These are phyloP conservation scores for Lagerstroemia speciosa DNA, from an alignment of 345 rosid genomes.

Conservation along the genomic window DNA sequence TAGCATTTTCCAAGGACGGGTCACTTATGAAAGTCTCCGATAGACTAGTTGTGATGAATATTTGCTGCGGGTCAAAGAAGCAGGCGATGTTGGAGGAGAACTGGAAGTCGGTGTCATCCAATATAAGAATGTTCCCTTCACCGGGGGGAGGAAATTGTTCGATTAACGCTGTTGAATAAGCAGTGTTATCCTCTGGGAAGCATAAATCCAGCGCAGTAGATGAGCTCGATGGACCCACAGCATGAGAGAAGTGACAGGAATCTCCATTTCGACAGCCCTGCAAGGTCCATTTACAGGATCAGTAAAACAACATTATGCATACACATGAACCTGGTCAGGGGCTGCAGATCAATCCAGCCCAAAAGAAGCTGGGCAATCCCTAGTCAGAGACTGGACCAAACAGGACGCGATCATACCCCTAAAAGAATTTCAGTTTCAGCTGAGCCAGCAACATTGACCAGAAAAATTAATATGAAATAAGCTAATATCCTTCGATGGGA, in stretches of 20 bases:
- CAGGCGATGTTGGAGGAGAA: conserved; percentile 53
- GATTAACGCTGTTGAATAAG: conserved; percentile 33
- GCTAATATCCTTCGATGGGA: not conserved
- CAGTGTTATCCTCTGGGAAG: conserved; percentile 46
- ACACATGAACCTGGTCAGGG: not conserved
- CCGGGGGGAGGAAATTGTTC: conserved; percentile 39
- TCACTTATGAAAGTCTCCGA: conserved; percentile 34
- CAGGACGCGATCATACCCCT: not conserved
- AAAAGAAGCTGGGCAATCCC: not conserved
- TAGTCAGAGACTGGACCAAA: not conserved
- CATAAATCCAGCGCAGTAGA: conserved; percentile 25
- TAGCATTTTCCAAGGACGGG: conserved; percentile 31
- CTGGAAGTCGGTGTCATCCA: conserved; percentile 57
- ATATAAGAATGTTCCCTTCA: conserved; percentile 50
- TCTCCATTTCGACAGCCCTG: conserved; percentile 91
- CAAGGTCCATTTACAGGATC: conserved; percentile 14
- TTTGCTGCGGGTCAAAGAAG: conserved; percentile 40
- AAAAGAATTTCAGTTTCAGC: not conserved
- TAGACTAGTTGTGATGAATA: conserved; percentile 49
- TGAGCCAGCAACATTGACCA: not conserved
- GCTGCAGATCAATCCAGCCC: not conserved
- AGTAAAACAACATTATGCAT: conserved; percentile 1
- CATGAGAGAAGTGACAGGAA: conserved; percentile 61
- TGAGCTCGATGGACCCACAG: conserved; percentile 18
- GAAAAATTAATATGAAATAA: not conserved